A percentile compares a stretch with the other conserved stretches of the same genome.
phyloP scores from a whole-genome alignment of 305 asterid species.

The Solanum hybrid region DNA sequence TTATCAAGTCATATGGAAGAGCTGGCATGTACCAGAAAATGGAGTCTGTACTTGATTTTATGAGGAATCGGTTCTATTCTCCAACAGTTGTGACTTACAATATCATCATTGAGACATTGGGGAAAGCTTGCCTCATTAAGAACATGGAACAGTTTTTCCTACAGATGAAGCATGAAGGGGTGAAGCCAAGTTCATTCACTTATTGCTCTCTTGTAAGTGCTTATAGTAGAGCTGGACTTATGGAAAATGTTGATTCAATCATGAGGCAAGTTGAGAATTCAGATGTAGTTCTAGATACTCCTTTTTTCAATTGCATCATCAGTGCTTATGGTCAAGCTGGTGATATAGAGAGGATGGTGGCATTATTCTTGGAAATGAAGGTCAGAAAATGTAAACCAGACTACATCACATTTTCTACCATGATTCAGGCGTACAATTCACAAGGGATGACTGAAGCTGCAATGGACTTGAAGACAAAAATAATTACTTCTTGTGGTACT shows the following conservation, averaged over 20 bases:
- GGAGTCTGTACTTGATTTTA: slow-evolving; percentile 60
- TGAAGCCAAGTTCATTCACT: slow-evolving; percentile 78
- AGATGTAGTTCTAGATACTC: slow-evolving; percentile 72
- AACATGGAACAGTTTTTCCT: slow-evolving; percentile 74
- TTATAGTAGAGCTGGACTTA: slow-evolving; percentile 53
- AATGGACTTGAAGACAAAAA: slow-evolving; percentile 38
- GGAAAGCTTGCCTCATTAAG: slow-evolving; percentile 56
- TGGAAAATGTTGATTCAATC: slow-evolving; percentile 51
- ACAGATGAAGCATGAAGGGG: slow-evolving; percentile 73
- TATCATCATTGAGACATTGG: slow-evolving; percentile 60
- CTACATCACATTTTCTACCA: slow-evolving; percentile 50
- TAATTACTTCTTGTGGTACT: slow-evolving; percentile 16
- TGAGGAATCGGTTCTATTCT: slow-evolving; percentile 63
- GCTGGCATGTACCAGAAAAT: slow-evolving; percentile 49
- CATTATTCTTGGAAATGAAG: slow-evolving; percentile 54
- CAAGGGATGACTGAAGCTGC: slow-evolving; percentile 66
- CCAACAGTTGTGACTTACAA: slow-evolving; percentile 74
- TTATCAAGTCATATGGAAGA: slow-evolving; percentile 63
- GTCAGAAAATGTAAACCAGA: slow-evolving; percentile 63
- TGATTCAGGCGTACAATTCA: slow-evolving; percentile 52
- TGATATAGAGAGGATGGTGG: slow-evolving; percentile 55
- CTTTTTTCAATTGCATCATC: slow-evolving; percentile 66
- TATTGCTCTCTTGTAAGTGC: slow-evolving; percentile 69
- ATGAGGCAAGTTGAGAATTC: slow-evolving; percentile 76
- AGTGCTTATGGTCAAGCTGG: slow-evolving; percentile 74